phyloP scores from a whole-genome alignment of 805 yeast genomes.

The Cyberlindnera japonica region DNA sequence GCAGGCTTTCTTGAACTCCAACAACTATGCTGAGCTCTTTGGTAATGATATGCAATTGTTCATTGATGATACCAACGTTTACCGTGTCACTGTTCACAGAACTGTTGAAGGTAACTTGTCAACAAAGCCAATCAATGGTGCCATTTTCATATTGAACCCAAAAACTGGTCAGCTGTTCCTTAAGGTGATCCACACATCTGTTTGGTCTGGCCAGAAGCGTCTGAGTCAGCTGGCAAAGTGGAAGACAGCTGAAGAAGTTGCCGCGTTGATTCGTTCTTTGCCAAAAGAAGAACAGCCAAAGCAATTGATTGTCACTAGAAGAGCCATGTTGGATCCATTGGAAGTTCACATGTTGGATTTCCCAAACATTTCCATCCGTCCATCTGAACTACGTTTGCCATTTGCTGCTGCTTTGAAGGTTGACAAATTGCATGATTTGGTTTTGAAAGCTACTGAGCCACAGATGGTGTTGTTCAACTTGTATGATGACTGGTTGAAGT shows the following conservation, averaged over 20 bases:
- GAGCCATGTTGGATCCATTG: constrained; percentile 88
- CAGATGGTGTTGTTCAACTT: constrained; percentile 88
- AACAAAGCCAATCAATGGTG: constrained; percentile 91
- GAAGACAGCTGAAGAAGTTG: constrained; percentile 98
- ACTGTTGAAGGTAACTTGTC: constrained; percentile 92
- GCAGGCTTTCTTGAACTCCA: constrained; percentile 84
- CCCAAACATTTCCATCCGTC: constrained; percentile 85
- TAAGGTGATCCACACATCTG: constrained; percentile 88
- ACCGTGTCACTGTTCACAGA: constrained; percentile 85
- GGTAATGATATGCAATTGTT: constrained; percentile 79
- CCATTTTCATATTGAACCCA: constrained; percentile 85
- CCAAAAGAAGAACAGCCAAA: constrained; percentile 95
- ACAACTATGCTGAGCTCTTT: constrained; percentile 86
- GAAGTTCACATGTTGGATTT: constrained; percentile 97
- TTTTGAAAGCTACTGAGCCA: constrained; percentile 84
- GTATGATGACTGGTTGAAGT: constrained; percentile 90
- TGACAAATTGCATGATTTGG: constrained; percentile 73
- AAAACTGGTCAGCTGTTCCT: constrained; percentile 85
- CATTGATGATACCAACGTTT: constrained; percentile 92
- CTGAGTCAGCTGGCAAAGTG: constrained; percentile 91
- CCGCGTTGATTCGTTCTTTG: constrained; percentile 81
- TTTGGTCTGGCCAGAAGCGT: constrained; percentile 96
- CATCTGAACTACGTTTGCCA: constrained; percentile 86
- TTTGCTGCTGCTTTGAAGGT: constrained; percentile 82
- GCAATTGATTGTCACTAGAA: constrained; percentile 84